Percentiles rank a stretch among this genome's conserved stretches.
Evolutionary conservation across 352 stramenopile genomes (phyloP).

Genomic region (Globisporangium viniferum): DNA sequence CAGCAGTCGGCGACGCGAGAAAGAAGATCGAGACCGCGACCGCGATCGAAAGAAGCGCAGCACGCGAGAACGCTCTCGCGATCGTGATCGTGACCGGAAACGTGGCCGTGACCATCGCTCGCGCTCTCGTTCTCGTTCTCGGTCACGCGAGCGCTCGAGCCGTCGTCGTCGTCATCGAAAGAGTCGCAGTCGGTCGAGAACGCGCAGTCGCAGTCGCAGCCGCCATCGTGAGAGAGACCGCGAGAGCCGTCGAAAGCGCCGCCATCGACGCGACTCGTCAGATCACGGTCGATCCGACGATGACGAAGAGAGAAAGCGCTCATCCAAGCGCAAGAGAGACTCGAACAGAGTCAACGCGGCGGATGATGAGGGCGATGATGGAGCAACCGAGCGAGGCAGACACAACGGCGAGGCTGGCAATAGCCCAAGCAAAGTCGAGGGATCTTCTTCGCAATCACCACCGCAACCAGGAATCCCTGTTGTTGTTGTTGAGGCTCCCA

Average conservation of each 20-base stretch:
- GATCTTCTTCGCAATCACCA: not conserved
- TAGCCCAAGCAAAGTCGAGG: not conserved
- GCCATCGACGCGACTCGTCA: slow-evolving; percentile 21
- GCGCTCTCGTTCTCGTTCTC: slow-evolving; percentile 23
- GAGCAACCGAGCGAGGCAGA: not conserved
- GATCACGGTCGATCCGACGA: slow-evolving; percentile 14
- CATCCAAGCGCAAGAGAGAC: slow-evolving; percentile 18
- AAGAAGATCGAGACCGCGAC: slow-evolving; percentile 2
- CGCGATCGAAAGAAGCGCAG: slow-evolving; percentile 3
- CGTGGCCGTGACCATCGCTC: slow-evolving; percentile 19
- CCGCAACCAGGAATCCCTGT: not conserved
- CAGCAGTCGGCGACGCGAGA: slow-evolving; percentile 1
- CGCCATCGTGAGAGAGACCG: slow-evolving; percentile 18
- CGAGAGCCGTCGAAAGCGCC: slow-evolving; percentile 15
- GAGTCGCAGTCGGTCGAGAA: slow-evolving; percentile 23
- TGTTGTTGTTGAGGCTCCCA: not conserved
- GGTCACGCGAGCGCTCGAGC: slow-evolving; percentile 28
- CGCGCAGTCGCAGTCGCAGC: slow-evolving; percentile 37
- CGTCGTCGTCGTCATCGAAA: slow-evolving; percentile 11
- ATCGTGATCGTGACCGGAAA: slow-evolving; percentile 17
- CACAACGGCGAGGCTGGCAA: not conserved
- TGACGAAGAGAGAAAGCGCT: slow-evolving; percentile 11
- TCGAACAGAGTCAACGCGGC: slow-evolving; percentile 6
- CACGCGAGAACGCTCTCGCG: slow-evolving; percentile 13
- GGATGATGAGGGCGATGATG: not conserved